Base-by-base conservation (phyloP, 768 basidiomycete genomes). In the Cystofilobasidium bisporidii region DNA sequence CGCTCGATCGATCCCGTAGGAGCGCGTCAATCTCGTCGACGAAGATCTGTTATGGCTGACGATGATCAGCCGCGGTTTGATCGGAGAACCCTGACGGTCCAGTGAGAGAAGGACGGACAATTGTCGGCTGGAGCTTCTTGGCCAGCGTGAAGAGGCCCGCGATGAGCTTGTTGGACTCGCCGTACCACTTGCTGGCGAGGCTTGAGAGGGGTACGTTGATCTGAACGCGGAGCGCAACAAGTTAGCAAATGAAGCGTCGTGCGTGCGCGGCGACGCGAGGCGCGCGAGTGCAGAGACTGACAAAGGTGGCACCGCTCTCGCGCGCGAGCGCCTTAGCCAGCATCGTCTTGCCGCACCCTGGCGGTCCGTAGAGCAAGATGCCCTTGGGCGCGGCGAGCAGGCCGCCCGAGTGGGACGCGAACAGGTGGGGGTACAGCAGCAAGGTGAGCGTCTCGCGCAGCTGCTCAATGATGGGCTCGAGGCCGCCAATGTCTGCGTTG, bases 271-370 rank as follows among this genome's bases (percentile, higher is more conserved):
- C 10, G 56, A 57, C 28, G 28, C 5, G 36, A 5, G 12, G 36
- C 36, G 36, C 11, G 32, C 14, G 15, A 26, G 32, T 4, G 32
- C 0, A 5, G n/a, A 9, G 20, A 72, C 77, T 72, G 67, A 77
- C 70, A 75, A 99, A 99, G 0, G 92, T 94, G 10, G 96, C 96
- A 22, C 91, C 89, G 3, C 88, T 91, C 80, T 99, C 93, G 76
- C 94, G 96, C 17, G 96, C 96, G 11, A 99, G 82, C 1, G 94
- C 94, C 76, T 94, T 94, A 1, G 96, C 96, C n/a, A 99, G 82
- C 91, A 99, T 93, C 1, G 96, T 98, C 80, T 99, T 99, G 30
- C 96, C 96, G 71, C 96, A 99, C 9, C 96, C 94, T 24, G 96
- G 96, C 48, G 93, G 96, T 0, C 96, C 96, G 72, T 89, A 94